These are phyloP conservation scores for Carex scoparia DNA, from an alignment of 176 grass and related monocot species.

Conservation along the genomic window DNA sequence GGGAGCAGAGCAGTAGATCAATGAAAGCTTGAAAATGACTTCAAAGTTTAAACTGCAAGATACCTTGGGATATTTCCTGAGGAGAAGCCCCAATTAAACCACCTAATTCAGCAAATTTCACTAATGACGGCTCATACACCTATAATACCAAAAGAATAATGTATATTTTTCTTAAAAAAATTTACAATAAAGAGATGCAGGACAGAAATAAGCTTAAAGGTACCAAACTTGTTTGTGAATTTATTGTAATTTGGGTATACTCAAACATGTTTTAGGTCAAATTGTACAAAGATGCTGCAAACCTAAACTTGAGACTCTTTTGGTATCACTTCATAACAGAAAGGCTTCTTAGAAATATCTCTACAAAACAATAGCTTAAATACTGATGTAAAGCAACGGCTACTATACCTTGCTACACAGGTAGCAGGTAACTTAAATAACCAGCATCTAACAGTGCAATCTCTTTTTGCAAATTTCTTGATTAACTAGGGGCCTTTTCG, in stretches of 20 bases:
- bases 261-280: neutral
- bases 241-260: neutral
- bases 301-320: neutral
- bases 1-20: neutral
- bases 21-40: neutral
- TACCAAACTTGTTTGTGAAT: neutral
- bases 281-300: neutral
- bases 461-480: neutral
- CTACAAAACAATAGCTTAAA: neutral
- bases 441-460: neutral
- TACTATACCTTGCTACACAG: neutral
- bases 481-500: neutral
- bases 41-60: conserved; percentile 12
- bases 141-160: conserved; percentile 31
- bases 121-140: conserved; percentile 87
- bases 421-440: neutral
- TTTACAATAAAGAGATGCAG: neutral
- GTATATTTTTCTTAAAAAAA: neutral
- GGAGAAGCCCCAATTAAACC: conserved; percentile 63
- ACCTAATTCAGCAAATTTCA: conserved; percentile 83
- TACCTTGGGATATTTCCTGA: conserved; percentile 69
- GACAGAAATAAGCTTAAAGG: neutral
- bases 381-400: neutral
- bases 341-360: neutral
- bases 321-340: neutral